Conservation (phyloP, 1,284 basidiomycete genomes). For the Malassezia obtusa region DNA sequence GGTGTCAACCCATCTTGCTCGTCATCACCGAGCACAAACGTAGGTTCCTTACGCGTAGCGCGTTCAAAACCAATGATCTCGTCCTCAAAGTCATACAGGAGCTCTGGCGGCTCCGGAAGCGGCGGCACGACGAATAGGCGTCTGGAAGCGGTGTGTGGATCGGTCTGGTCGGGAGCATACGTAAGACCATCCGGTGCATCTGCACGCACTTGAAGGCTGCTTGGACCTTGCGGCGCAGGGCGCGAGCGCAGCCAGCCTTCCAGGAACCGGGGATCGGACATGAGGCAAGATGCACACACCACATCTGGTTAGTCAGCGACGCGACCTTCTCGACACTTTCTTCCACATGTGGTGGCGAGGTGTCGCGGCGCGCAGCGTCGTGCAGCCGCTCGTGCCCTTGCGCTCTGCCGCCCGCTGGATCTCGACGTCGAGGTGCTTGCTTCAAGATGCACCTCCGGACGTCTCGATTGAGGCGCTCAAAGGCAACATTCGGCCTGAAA, state of each 20-base stretch:
- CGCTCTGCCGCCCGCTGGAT: not conserved
- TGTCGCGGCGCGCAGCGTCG: not conserved
- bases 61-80: conserved; percentile 22
- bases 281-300: not conserved
- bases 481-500: not conserved
- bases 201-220: conserved; percentile 27
- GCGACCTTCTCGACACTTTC: not conserved
- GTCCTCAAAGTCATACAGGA: conserved; percentile 24
- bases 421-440: not conserved
- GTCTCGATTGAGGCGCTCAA: not conserved
- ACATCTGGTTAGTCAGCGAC: not conserved
- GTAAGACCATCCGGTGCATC: conserved; percentile 40
- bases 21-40: conserved; percentile 19
- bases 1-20: conserved; percentile 2
- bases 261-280: conserved; percentile 13
- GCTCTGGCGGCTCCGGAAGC: conserved; percentile 16
- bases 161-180: conserved; percentile 33
- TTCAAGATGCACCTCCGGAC: not conserved
- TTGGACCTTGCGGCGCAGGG: not conserved
- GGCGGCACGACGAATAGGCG: conserved; percentile 31
- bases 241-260: conserved; percentile 1
- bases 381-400: not conserved
- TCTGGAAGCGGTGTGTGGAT: conserved; percentile 34
- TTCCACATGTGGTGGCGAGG: conserved; percentile 5
- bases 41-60: not conserved